phyloP scores from a whole-genome alignment of 805 yeast genomes.

The Nakazawaea holstii region DNA sequence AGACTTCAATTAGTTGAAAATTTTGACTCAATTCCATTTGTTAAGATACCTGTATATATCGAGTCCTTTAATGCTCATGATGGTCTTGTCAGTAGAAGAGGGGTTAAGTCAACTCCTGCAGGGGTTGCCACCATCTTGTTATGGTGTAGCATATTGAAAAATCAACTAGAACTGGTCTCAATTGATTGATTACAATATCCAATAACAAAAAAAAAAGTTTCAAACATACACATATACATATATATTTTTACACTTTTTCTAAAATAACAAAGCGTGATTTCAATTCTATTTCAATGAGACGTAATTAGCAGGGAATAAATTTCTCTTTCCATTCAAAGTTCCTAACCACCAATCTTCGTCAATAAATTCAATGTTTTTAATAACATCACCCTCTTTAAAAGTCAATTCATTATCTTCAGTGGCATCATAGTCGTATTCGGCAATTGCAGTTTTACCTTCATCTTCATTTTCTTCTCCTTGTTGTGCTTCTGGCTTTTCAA shows the following conservation, averaged over 20 bases:
- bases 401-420: constrained; percentile 88
- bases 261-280: not conserved
- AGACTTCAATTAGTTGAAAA: constrained; percentile 39
- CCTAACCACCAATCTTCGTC: constrained; percentile 99
- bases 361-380: constrained; percentile 77
- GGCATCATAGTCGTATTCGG: constrained; percentile 80
- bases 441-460: constrained; percentile 45
- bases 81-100: constrained; percentile 76
- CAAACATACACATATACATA: not conserved
- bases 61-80: constrained; percentile 81
- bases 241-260: not conserved
- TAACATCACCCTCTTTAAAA: constrained; percentile 78
- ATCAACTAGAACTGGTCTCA: not conserved
- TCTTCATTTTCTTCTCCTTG: constrained; percentile 19
- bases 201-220: not conserved
- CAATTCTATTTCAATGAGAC: constrained; percentile 36
- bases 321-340: constrained; percentile 67
- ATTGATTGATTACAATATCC: too few relatives aligned
- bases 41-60: constrained; percentile 68
- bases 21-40: constrained; percentile 67
- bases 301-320: constrained; percentile 89
- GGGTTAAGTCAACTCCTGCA: constrained; percentile 42
- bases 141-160: constrained; percentile 31
- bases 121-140: constrained; percentile 49
- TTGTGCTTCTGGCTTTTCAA: constrained; percentile 13